Evolutionary conservation across 768 basidiomycete species (phyloP).

Genomic region (Sarcomyxa edulis): DNA sequence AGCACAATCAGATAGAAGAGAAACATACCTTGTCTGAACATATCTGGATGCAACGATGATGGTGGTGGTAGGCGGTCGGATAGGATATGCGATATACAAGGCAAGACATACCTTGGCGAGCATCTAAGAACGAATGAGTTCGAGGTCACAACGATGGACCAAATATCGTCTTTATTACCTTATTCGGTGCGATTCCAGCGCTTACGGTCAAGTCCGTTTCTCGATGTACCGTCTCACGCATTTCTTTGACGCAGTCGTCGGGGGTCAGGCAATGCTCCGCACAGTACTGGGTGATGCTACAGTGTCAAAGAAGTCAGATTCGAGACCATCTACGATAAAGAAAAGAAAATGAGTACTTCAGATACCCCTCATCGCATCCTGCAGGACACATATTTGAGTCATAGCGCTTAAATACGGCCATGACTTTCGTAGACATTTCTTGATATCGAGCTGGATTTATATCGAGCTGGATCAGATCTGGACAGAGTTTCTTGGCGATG

Average conservation of each 20-base stretch:
- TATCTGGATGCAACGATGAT: constrained; percentile 44
- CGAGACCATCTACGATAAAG: neutral
- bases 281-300: constrained; percentile 83
- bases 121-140: constrained; percentile 45
- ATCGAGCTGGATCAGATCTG: constrained; percentile 70
- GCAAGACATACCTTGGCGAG: constrained; percentile 70
- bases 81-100: neutral
- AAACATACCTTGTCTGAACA: constrained; percentile 81
- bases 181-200: constrained; percentile 94
- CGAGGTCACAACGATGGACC: constrained; percentile 24
- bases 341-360: constrained; percentile 62
- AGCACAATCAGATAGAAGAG: constrained; percentile 1
- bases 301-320: constrained; percentile 6
- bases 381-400: constrained; percentile 73
- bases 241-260: constrained; percentile 71
- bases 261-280: constrained; percentile 55
- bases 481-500: constrained; percentile 91
- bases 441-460: constrained; percentile 56
- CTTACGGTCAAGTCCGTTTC: constrained; percentile 89
- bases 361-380: constrained; percentile 87
- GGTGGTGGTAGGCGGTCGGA: neutral
- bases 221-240: constrained; percentile 65
- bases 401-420: constrained; percentile 63
- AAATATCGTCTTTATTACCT: no score
- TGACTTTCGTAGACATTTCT: constrained; percentile 69